phyloP scores from a whole-genome alignment of 164 flowering plant genomes.

The Annona squamosa region DNA sequence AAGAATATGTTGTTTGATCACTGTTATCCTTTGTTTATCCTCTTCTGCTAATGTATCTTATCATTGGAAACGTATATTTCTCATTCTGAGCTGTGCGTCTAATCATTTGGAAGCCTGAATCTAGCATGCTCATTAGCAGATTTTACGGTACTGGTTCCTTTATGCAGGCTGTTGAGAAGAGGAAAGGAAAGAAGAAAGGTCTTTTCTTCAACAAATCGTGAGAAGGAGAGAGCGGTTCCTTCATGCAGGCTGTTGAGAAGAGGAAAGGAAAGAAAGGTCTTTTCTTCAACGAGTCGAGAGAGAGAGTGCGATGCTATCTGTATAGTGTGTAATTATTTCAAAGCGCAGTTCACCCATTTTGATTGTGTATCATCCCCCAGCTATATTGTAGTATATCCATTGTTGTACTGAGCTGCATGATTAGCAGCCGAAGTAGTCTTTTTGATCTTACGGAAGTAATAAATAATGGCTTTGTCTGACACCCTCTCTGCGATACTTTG shows the following conservation, averaged over 20 bases:
- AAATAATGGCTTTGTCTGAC: neutral
- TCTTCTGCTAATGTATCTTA: too few relatives aligned
- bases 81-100: too few relatives aligned
- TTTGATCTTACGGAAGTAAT: neutral
- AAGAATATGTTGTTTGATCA: too few relatives aligned
- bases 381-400: too few relatives aligned
- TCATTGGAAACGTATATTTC: too few relatives aligned
- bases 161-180: slow-evolving; percentile 13
- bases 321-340: neutral
- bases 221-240: neutral
- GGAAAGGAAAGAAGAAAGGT: slow-evolving; percentile 9
- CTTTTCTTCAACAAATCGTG: slow-evolving; percentile 11
- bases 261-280: neutral
- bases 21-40: too few relatives aligned
- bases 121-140: too few relatives aligned
- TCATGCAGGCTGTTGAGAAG: neutral
- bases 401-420: neutral
- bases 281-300: neutral
- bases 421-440: neutral
- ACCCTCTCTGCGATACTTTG: neutral
- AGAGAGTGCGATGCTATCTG: neutral
- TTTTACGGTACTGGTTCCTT: neutral
- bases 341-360: neutral
- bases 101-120: too few relatives aligned
- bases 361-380: neutral